phyloP scores from a whole-genome alignment of 2,329 filamentous ascomycete genomes.

The Whalleya microplaca region DNA sequence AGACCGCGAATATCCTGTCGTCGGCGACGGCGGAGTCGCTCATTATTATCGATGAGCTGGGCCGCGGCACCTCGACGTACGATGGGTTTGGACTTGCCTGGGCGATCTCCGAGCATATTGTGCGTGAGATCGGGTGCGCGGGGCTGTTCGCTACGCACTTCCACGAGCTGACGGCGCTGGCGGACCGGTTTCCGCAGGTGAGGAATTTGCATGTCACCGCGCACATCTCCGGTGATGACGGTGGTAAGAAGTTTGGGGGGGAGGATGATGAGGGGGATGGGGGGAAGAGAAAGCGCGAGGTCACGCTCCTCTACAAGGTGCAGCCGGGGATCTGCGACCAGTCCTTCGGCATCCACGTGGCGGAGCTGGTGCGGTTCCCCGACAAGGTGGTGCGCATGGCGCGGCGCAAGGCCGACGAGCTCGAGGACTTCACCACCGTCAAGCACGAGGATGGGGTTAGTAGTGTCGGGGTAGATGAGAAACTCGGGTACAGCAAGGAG shows the following conservation, averaged over 20 bases:
- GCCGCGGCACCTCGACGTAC: conserved; percentile 95
- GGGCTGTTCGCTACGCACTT: conserved; percentile 98
- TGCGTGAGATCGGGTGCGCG: conserved; percentile 92
- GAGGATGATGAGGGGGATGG: no score
- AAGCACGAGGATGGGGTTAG: conserved; percentile 66
- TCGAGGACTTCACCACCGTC: conserved; percentile 89
- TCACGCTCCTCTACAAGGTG: conserved; percentile 95
- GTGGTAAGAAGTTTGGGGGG: no score
- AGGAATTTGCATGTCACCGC: conserved; percentile 95
- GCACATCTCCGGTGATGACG: conserved; percentile 63
- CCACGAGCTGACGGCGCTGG: conserved; percentile 92
- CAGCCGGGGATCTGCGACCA: conserved; percentile 95
- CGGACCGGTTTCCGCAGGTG: conserved; percentile 84
- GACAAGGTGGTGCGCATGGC: conserved; percentile 98
- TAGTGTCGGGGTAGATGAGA: no score
- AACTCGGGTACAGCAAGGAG: conserved; percentile 69
- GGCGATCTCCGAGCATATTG: conserved; percentile 97
- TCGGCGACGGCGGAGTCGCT: conserved; percentile 92
- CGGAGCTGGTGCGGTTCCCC: conserved; percentile 93
- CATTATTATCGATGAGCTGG: conserved; percentile 98
- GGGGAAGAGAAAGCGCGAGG: conserved; percentile 86
- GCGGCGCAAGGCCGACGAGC: conserved; percentile 96
- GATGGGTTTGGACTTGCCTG: conserved; percentile 98
- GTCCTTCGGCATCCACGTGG: conserved; percentile 97
- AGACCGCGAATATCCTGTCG: conserved; percentile 98